Evolutionary conservation across 148 eudicot genomes (phyloP), one percentile per base, ranked within the genome.

Genomic region (Cornus controversa): DNA sequence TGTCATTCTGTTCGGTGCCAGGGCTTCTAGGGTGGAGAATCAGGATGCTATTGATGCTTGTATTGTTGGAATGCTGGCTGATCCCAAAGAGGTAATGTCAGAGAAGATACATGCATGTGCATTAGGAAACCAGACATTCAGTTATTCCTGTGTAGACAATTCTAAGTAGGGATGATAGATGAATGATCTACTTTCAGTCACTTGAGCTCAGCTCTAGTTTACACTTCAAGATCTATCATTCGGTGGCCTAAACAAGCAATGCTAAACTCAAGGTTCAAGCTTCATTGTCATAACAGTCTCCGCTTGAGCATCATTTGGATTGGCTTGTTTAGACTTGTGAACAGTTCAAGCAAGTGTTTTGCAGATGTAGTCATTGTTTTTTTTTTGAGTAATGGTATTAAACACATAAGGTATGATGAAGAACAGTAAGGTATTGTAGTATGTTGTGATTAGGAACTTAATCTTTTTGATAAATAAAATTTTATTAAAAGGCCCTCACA

Each of bases 31-130:
- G 81, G 86, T 88, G 60, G 98, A 94, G 78, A 94, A 92, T 76
- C 98, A 94, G 73, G 98, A 94, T 77, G 94, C 98, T 26, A 94
- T 94, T 40, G 98, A 94, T 83, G 87, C 94, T 66, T 92, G 97
- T 74, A 94, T 94, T 79, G 97, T 94, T 42, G 89, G 90, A 40
- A 94, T 89, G 97, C 88, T 94, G 72, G 91, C 92, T 36, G 98
- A 94, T 77, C 94, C 98, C 28, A 90, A 82, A 72, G 98, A 94
- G 90, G 97, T 89, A 83, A 66, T 45, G 5, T n/a, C 25, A 73
- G 6, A 36, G 14, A 42, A 8, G 66, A 16, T 4, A 20, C 28
- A 25, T 76, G 45, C 36, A 27, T 50, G 24, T 65, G 3, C 28
- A 31, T 60, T 60, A n/a, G 16, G 2, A 25, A 1, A 16, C 6